Evolutionary conservation across 2,329 filamentous ascomycete genomes (phyloP), one percentile per base, ranked within the genome.

Genomic region (Leptoxyphium fumago): DNA sequence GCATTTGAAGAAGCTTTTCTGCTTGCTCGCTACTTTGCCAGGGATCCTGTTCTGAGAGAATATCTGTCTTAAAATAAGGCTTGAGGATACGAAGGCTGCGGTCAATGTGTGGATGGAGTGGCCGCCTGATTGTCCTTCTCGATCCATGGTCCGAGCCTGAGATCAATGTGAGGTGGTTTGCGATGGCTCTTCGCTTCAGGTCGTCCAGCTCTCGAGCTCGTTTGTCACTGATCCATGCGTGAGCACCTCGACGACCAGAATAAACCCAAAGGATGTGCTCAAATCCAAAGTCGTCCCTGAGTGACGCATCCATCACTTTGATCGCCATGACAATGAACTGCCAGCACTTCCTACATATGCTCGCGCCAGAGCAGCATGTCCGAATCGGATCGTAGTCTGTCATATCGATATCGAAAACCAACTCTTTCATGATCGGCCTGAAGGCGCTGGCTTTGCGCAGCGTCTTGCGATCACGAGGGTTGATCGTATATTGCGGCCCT

Each of bases 341-440:
- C 91, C 91, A 98, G 67, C 91, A 98, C 61, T 88, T 91, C 52
- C 72, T 73, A 62, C 91, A 98, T 51, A 98, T 96, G 54, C 84
- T 93, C 8, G 89, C 86, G 61, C 89, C 88, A 56, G 81, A 79
- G 62, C 91, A 98, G 66, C 91, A 98, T 26, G 88, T 95, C 53
- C 91, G 80, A 51, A 98, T 84, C 52, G 94, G 86, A 61, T 98
- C 91, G 65, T 98, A 98, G 66, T 96, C 91, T 44, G 91, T 96
- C 75, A 98, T 75, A 75, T 98, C 91, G 56, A 98, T 96, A 81
- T 98, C 91, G 64, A 98, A 96, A 55, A 94, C 94, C 34, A 98
- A 70, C 63, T 98, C 91, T 63, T 98, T 98, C 45, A 84, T 75
- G 29, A 95, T 64, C 0, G 91, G 89, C 50, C 81, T 82, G 67